These are phyloP conservation scores for Collybiopsis confluens DNA, from an alignment of 768 basidiomycete genomes.

Conservation along the genomic window DNA sequence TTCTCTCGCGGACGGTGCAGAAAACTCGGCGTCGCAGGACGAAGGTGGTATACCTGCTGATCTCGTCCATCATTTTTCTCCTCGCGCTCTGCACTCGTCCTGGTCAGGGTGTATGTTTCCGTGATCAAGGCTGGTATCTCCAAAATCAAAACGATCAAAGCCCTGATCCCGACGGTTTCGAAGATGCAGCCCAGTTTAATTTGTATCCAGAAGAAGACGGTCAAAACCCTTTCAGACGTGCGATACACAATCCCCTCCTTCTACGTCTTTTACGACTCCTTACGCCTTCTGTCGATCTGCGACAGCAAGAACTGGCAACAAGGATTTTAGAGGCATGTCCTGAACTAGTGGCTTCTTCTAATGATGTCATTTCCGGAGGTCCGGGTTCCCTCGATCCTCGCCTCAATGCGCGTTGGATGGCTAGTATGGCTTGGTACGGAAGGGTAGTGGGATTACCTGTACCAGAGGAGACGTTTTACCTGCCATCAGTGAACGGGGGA, in stretches of 20 bases:
- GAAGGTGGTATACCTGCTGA: constrained; percentile 56
- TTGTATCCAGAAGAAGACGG: constrained; percentile 26
- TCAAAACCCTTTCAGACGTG: constrained; percentile 6
- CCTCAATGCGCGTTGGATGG: constrained; percentile 86
- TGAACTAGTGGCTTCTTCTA: constrained; percentile 77
- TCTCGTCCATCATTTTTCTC: constrained; percentile 82
- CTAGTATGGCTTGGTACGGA: constrained; percentile 81
- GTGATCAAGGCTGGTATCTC: constrained; percentile 87
- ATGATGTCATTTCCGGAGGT: constrained; percentile 28
- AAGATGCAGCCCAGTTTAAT: constrained; percentile 12
- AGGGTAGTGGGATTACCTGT: constrained; percentile 74
- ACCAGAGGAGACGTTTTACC: constrained; percentile 54
- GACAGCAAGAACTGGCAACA: constrained; percentile 80
- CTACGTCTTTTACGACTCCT: constrained; percentile 67
- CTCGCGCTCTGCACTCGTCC: constrained; percentile 79
- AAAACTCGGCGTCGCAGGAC: neutral
- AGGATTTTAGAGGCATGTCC: constrained; percentile 82
- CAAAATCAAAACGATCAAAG: constrained; percentile 36
- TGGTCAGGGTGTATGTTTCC: constrained; percentile 83
- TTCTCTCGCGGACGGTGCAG: neutral
- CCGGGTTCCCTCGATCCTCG: constrained; percentile 79
- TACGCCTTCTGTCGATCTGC: constrained; percentile 84
- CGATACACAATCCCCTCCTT: constrained; percentile 64
- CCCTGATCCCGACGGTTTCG: constrained; percentile 63
- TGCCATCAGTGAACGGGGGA: neutral